A percentile compares a stretch with the other conserved stretches of the same genome.
Conservation (phyloP, 345 rosid species). For the Zanthoxylum bungeanum region DNA sequence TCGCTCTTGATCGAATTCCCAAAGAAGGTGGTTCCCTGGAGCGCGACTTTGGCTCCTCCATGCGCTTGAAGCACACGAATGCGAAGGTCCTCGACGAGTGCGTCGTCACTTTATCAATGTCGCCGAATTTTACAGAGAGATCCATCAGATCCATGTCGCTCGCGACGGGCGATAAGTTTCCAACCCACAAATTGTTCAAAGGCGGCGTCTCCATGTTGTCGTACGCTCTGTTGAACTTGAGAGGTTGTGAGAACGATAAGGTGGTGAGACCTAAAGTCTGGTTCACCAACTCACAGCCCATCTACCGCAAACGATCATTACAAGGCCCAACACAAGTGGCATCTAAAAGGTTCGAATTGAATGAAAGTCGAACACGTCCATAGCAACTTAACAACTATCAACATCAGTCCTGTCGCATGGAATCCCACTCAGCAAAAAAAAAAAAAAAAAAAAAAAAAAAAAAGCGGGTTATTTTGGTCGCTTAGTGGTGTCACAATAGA, state of each 20-base stretch:
- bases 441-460: no score
- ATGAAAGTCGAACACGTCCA: no score
- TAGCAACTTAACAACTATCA: no score
- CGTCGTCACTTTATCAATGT: slow-evolving; percentile 62
- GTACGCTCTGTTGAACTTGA: slow-evolving; percentile 26
- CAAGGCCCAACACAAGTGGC: no score
- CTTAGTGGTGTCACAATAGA: no score
- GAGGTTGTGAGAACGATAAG: background rate
- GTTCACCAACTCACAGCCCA: no score
- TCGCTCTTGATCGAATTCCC: slow-evolving; percentile 76
- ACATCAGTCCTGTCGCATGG: no score
- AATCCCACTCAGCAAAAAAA: no score
- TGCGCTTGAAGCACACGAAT: slow-evolving; percentile 70
- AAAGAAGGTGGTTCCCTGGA: slow-evolving; percentile 61
- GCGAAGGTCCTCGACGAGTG: slow-evolving; percentile 69
- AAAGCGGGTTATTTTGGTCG: no score
- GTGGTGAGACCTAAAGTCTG: no score
- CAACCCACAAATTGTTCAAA: slow-evolving; percentile 84
- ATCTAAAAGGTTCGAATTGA: no score
- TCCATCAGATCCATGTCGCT: slow-evolving; percentile 64
- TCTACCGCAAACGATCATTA: no score
- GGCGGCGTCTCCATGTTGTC: slow-evolving; percentile 36
- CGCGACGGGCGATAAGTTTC: slow-evolving; percentile 53
- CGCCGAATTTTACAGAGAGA: slow-evolving; percentile 58
- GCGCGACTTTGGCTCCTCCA: slow-evolving; percentile 82